Evolutionary conservation across 306 rosid species (phyloP).

Genomic region (Clitoria ternatea): DNA sequence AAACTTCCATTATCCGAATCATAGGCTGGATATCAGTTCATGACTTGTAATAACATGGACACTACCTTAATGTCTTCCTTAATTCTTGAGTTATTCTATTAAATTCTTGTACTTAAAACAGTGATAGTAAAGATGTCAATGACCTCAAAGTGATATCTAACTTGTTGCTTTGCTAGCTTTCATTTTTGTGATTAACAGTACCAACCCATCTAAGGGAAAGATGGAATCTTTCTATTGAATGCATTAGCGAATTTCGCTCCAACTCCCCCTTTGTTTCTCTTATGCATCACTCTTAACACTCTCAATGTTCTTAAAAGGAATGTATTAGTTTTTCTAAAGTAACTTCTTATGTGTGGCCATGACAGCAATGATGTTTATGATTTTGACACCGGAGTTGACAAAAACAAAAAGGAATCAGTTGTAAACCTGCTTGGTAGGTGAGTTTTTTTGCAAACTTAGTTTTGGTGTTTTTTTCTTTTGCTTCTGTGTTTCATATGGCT

Average conservation of each 20-base stretch:
- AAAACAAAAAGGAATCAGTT: slow-evolving; percentile 78
- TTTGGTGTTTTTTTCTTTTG: neutral
- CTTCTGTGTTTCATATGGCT: neutral
- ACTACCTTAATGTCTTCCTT: neutral
- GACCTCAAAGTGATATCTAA: neutral
- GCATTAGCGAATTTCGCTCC: neutral
- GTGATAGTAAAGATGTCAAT: neutral
- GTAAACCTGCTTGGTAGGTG: slow-evolving; percentile 79
- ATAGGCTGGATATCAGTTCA: neutral
- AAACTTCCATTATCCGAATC: slow-evolving; percentile 1
- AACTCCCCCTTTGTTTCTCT: neutral
- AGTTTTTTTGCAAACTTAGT: slow-evolving; percentile 24
- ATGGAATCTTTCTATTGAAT: neutral
- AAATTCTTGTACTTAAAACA: neutral
- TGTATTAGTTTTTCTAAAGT: neutral
- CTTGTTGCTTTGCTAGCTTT: neutral
- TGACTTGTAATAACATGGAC: neutral
- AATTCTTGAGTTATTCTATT: neutral
- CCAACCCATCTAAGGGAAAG: neutral
- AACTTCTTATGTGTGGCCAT: neutral
- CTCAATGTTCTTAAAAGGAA: neutral
- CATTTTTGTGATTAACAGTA: neutral
- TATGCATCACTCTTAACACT: neutral
- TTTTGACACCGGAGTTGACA: slow-evolving; percentile 88
- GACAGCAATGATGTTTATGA: slow-evolving; percentile 88